Percentiles rank a stretch among this genome's conserved stretches.
phyloP scores from a whole-genome alignment of 2,329 filamentous ascomycete species.

The Dothiorella sarmentorum region DNA sequence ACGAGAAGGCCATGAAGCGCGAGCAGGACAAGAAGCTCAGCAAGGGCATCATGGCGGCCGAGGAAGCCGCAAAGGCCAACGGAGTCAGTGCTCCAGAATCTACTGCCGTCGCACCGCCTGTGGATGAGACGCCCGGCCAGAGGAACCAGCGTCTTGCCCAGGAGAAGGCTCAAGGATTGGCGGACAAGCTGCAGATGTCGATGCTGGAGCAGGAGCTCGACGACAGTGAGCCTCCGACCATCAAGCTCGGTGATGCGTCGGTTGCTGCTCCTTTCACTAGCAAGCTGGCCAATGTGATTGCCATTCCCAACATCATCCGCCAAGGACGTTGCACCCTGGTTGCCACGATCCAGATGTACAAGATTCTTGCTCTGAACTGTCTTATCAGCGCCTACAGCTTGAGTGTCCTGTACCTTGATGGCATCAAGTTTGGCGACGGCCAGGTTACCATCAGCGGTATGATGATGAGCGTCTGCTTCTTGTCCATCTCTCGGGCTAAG shows the following conservation, averaged over 20 bases:
- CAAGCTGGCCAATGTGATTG: constrained; percentile 94
- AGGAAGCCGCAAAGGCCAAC: constrained; percentile 26
- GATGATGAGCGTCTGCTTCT: constrained; percentile 99
- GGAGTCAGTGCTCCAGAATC: constrained; percentile 34
- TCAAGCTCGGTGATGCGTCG: constrained; percentile 96
- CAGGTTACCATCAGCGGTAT: constrained; percentile 99
- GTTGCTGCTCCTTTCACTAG: constrained; percentile 97
- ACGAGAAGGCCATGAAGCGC: constrained; percentile 83
- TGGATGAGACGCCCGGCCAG: constrained; percentile 52
- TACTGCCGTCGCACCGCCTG: constrained; percentile 58
- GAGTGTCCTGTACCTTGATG: constrained; percentile 92
- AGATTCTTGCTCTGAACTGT: constrained; percentile 96
- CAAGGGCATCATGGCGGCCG: constrained; percentile 48
- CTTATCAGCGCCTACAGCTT: constrained; percentile 96
- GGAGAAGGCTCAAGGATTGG: constrained; percentile 68
- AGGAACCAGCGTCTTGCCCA: constrained; percentile 51
- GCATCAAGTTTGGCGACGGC: constrained; percentile 98
- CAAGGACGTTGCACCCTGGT: constrained; percentile 97
- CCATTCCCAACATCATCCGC: constrained; percentile 96
- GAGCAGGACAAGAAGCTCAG: constrained; percentile 78
- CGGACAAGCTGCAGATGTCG: constrained; percentile 77
- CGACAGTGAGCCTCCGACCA: constrained; percentile 85
- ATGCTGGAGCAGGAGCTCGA: constrained; percentile 91
- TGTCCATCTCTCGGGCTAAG: constrained; percentile 96
- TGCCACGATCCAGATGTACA: constrained; percentile 99